Evolutionary conservation across 2,329 filamentous ascomycete genomes (phyloP).

Genomic region (Alternaria solani): DNA sequence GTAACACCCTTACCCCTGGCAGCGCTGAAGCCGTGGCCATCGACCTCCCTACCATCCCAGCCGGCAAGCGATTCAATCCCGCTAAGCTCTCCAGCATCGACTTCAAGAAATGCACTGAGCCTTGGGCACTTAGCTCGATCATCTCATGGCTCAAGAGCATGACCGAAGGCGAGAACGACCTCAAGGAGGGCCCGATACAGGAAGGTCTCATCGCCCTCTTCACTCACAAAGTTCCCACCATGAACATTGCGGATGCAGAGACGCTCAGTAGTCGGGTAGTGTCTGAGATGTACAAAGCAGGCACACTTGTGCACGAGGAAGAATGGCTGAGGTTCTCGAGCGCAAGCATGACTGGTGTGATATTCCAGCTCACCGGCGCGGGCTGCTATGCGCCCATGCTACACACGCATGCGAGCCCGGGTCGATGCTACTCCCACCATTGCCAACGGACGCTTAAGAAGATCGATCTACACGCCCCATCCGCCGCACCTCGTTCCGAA

Average conservation of each 20-base stretch:
- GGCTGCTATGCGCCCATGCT: conserved; percentile 90
- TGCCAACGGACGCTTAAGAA: conserved; percentile 95
- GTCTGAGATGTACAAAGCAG: conserved; percentile 78
- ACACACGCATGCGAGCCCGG: conserved; percentile 72
- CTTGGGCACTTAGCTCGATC: conserved; percentile 92
- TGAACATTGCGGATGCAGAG: conserved; percentile 98
- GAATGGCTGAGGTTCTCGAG: conserved; percentile 96
- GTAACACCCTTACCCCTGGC: conserved; percentile 64
- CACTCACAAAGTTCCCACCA: conserved; percentile 93
- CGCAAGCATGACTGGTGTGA: conserved; percentile 82
- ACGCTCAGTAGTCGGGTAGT: conserved; percentile 81
- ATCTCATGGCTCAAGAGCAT: conserved; percentile 86
- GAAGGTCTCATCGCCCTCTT: conserved; percentile 90
- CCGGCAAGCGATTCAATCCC: conserved; percentile 82
- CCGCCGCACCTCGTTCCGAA: conserved; percentile 69
- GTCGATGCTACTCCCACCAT: conserved; percentile 90
- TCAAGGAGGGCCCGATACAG: conserved; percentile 83
- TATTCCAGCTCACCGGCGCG: conserved; percentile 90
- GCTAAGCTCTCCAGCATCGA: conserved; percentile 82
- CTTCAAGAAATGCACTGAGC: conserved; percentile 84
- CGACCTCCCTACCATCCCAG: conserved; percentile 84
- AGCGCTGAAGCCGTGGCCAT: conserved; percentile 66
- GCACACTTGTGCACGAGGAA: conserved; percentile 84
- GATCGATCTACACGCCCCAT: conserved; percentile 82
- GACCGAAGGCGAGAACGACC: conserved; percentile 88